Evolutionary conservation across 2,329 filamentous ascomycete species (phyloP), one percentile per base, ranked within the genome.

Genomic region (Penicillium sp.): DNA sequence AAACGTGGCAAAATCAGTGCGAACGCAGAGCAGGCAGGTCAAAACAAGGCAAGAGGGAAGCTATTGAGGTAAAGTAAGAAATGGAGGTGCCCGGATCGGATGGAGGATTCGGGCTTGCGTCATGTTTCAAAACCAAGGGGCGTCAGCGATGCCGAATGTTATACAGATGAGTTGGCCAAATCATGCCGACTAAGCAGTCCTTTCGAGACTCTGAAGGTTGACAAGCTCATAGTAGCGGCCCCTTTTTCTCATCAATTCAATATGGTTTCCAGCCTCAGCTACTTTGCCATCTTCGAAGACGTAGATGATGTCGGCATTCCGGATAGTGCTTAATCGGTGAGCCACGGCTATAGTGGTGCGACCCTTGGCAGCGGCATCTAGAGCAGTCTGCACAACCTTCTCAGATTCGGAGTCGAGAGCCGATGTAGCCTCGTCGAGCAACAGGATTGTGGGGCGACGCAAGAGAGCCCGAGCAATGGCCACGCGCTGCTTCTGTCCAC

Each of bases 281-380:
- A 98, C 85, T 58, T 86, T 84, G 8, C 93, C 95, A 67, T 90
- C 87, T 73, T 97, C 93, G 71, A 98, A 95, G n/a, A 98, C 93
- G 63, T 96, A 97, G 66, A 98, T 98, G 48, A 93, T 79, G 70
- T 98, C 93, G 0, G 93, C 93, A 72, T 95, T 93, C 72, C 96
- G 92, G 59, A 98, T 97, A 0, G 95, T 97, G 69, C 87, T 91
- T 6, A 99, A 79, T 24, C 95, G 83, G 75, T 99, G 93, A 3
- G 95, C 95, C 1, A 99, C 93, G 1, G 93, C 93, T 61, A 99
- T 95, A 0, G 93, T 98, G 7, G 92, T 96, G 51, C 92, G 84
- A 45, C 88, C 91, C 79, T 90, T 89, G 21, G 91, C 88, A 1
- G 92, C 92, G 61, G 87, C 86, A 73, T 97, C 91, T 3, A 96